Evolutionary conservation across 163 green algal species (phyloP).

Genomic region (Scenedesmus sp.): DNA sequence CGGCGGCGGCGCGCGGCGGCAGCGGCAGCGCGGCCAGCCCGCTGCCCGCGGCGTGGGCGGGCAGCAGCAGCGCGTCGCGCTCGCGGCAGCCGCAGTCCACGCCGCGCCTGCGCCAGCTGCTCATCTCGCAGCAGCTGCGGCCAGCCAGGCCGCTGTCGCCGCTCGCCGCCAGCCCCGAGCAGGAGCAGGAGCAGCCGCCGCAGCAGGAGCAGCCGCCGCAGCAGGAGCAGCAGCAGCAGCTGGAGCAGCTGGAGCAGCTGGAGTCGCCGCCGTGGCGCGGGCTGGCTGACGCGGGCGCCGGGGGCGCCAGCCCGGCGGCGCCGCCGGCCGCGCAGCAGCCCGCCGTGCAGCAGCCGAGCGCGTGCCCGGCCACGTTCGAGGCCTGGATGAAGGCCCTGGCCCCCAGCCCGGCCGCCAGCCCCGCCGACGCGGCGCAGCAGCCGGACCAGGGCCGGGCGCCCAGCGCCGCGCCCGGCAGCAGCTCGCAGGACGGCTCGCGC

Average conservation of each 20-base stretch:
- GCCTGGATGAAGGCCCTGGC: conserved; percentile 36
- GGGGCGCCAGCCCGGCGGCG: too few species aligned
- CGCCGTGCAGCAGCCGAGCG: background rate
- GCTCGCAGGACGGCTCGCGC: background rate
- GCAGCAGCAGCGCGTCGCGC: background rate
- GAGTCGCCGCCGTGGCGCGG: too few species aligned
- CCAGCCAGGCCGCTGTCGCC: background rate
- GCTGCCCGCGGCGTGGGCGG: background rate
- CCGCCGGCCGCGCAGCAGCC: too few species aligned
- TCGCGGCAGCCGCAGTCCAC: background rate
- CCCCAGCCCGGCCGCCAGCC: conserved; percentile 28
- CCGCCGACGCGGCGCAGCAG: background rate
- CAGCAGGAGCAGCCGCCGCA: conserved; percentile 14
- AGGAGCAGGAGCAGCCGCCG: conserved; percentile 24
- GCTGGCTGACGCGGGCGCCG: too few species aligned
- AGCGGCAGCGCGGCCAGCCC: too few species aligned
- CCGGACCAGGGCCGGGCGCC: background rate
- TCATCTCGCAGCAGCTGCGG: conserved; percentile 4
- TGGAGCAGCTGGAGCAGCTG: too few species aligned
- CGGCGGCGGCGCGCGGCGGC: background rate
- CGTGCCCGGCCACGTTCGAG: too few species aligned
- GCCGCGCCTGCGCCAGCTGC: conserved; percentile 9
- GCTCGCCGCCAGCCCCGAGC: background rate
- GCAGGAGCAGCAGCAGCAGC: conserved; percentile 19
- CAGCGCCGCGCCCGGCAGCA: background rate